Percentiles rank a stretch among this genome's conserved stretches.
phyloP scores from a whole-genome alignment of 345 rosid genomes.

The Citrus reticulata region DNA sequence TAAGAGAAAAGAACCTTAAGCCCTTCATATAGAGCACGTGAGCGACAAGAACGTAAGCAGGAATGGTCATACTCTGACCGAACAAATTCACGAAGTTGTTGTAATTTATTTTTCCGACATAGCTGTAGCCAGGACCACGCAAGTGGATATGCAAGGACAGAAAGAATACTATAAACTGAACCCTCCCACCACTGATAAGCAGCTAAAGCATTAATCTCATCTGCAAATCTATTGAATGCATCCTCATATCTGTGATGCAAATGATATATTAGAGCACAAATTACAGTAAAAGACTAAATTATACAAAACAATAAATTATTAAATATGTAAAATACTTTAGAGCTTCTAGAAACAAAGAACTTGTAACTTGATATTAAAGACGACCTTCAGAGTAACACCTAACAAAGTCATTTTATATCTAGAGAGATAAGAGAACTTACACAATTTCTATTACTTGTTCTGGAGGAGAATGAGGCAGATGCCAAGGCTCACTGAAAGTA shows the following conservation, averaged over 20 bases:
- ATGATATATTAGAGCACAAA: conserved; percentile 3
- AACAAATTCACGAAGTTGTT: conserved; percentile 91
- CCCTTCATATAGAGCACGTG: conserved; percentile 94
- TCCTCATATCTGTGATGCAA: conserved; percentile 65
- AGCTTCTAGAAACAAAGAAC: background rate
- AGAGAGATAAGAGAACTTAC: conserved; percentile 37
- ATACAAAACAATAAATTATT: background rate
- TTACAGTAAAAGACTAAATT: background rate
- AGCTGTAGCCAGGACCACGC: conserved; percentile 93
- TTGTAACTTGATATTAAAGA: background rate
- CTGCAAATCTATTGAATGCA: conserved; percentile 82
- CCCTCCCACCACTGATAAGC: conserved; percentile 99
- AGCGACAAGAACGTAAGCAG: conserved; percentile 94
- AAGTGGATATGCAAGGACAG: conserved; percentile 80
- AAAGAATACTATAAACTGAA: conserved; percentile 64
- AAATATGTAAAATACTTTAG: background rate
- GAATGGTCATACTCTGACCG: conserved; percentile 95
- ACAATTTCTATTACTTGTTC: conserved; percentile 78
- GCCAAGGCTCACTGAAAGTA: conserved; percentile 91
- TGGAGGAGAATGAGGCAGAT: conserved; percentile 76
- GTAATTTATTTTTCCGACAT: conserved; percentile 67
- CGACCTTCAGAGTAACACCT: background rate
- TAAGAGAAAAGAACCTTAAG: conserved; percentile 57
- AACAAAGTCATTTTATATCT: background rate
- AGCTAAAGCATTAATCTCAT: conserved; percentile 82